Base-by-base conservation (phyloP, 2,329 filamentous ascomycete species). In the Ophiostoma himal-ulmi region DNA sequence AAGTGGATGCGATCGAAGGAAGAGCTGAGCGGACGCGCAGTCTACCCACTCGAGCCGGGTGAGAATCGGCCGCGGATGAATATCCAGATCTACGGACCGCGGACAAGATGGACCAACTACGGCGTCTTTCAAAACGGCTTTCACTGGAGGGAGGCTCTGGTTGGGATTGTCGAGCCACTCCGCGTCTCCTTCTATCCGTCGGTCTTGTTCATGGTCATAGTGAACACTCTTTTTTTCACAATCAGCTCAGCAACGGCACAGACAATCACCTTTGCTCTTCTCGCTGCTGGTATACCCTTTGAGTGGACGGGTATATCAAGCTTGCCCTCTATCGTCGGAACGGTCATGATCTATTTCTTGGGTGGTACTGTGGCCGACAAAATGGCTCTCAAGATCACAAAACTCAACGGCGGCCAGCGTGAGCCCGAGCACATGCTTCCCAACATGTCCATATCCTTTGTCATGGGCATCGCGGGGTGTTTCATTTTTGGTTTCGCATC, bases 351-450 rank as follows among this genome's bases (percentile, higher is more conserved):
- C 11, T 73, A 71, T 54, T 39, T 73, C 20, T 68, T 71, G 41
- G 72, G 72, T 1, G 72, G 72, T 2, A 30, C 69, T 6, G 14
- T 73, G 0, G 70, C 67, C 44, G 70, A 73, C 67, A 73, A 71
- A 54, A 69, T 71, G 20, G 68, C 70, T 0, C 69, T 73, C 34
- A 57, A 57, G 17, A 70, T 73, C 54, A 71, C 70, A 1, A 70
- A 70, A 8, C 3, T 54, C 7, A 69, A 71, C 30, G 72, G 72
- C 34, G 69, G 70, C 30, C 54, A 41, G 1, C 76, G 78, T 17
- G 76, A 79, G 73, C 75, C 78, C 6, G 78, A 79, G 72, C 75
- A 76, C 67, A 76, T 78, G 64, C 76, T 79, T 10, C 74, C 75
- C 52, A 79, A 78, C 69, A 70, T 79, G 17, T 41, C 77, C 1